Base-by-base conservation (phyloP, 768 basidiomycete species). In the Brasilioporus rufonigricans region DNA sequence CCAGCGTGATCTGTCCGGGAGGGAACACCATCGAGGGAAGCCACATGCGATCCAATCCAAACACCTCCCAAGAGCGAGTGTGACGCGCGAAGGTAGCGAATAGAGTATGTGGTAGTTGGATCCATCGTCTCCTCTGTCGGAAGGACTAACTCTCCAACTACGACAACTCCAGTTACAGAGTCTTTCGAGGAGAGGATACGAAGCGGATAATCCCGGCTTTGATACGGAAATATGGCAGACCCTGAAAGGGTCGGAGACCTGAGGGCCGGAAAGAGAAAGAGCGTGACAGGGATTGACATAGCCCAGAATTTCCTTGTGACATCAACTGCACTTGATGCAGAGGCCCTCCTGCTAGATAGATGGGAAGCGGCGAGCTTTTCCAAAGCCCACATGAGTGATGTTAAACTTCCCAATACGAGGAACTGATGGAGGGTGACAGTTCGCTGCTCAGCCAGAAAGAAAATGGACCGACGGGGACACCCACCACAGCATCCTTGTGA, bases 81-180 rank as follows among this genome's bases (percentile, higher is more conserved):
- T 9, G 81, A 81, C 23, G 79, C 85, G 21, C 85, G 83, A 47
- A 86, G 71, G 61, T 84, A 86, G 48, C 85, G 78, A 23, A 80
- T 68, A 26, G 82, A 83, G 57, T 83, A 77, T 60, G 81, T 62
- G 11, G 44, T 26, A 14, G 53, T 40, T 29, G 73, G 64, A 43
- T 70, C 56, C 5, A 69, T 70, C 19, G 65, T 58, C 50, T 67
- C 66, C 6, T 67, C 53, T 8, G 46, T 23, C 4, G 74, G 77
- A 35, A 80, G 75, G 4, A 82, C 64, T 38, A 80, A 72, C 62
- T 98, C 91, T 27, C 84, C 94, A 9, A 97, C 93, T 2, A 88
- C 81, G 32, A 98, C 82, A 14, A 87, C 74, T 1, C 94, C 94
- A 1, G 91, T 95, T n/a, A 80, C 69, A 19, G 89, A 89, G 52